Conservation (phyloP, 768 basidiomycete genomes). For the Podaxis sp. region DNA sequence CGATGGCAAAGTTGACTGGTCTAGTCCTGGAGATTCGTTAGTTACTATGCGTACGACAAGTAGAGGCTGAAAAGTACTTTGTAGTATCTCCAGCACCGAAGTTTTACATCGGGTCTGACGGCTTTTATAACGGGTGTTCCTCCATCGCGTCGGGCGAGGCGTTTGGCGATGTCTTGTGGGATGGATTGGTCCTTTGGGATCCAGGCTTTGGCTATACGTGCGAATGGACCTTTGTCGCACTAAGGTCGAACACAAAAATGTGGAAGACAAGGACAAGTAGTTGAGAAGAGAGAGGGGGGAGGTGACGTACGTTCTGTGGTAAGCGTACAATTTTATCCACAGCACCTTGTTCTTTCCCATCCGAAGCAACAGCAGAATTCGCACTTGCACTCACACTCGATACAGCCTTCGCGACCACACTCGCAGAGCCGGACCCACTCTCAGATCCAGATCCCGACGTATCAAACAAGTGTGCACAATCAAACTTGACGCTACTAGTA, state of each 20-base stretch:
- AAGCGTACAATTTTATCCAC: conserved; percentile 46
- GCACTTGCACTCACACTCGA: conserved; percentile 25
- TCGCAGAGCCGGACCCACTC: not conserved
- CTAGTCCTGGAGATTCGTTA: not conserved
- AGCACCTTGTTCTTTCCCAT: conserved; percentile 22
- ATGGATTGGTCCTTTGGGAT: conserved; percentile 22
- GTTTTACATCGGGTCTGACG: conserved; percentile 20
- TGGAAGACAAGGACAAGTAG: not conserved
- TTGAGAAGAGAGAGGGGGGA: not conserved
- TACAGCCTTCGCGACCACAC: not conserved
- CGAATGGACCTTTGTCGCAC: conserved; percentile 25
- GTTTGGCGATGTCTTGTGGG: conserved; percentile 15
- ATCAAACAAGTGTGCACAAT: conserved; percentile 13
- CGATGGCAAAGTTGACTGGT: conserved; percentile 14
- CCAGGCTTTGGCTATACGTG: conserved; percentile 21
- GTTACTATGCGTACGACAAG: not conserved
- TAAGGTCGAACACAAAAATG: not conserved
- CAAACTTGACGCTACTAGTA: not conserved
- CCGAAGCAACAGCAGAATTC: conserved; percentile 29
- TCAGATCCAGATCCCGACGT: conserved; percentile 29
- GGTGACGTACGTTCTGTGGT: conserved; percentile 45
- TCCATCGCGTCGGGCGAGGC: conserved; percentile 18
- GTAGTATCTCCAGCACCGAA: conserved; percentile 19
- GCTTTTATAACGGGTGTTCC: conserved; percentile 18
- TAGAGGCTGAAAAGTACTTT: not conserved